Conservation (phyloP, 1,139 yeast genomes). For the Pichia sp. region DNA sequence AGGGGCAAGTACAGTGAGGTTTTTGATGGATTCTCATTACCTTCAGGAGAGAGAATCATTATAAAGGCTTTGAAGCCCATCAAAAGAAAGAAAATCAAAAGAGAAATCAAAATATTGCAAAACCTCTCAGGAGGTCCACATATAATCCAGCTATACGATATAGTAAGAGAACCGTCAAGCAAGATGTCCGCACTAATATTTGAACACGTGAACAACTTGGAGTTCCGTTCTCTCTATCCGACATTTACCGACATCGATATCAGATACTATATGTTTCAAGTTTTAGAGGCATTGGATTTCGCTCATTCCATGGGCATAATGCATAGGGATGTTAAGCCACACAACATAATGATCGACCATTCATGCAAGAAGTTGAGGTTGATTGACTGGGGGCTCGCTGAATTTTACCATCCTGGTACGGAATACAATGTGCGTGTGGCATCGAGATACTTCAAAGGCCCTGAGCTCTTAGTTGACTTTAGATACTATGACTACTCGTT, state of each 20-base stretch:
- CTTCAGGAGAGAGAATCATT: slow-evolving; percentile 43
- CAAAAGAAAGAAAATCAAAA: slow-evolving; percentile 69
- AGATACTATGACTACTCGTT: slow-evolving; percentile 75
- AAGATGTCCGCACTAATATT: slow-evolving; percentile 74
- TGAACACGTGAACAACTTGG: slow-evolving; percentile 67
- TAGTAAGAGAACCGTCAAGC: slow-evolving; percentile 68
- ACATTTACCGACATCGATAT: slow-evolving; percentile 59
- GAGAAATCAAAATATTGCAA: slow-evolving; percentile 72
- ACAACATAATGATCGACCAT: slow-evolving; percentile 81
- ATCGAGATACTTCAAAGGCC: slow-evolving; percentile 76
- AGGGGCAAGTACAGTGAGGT: slow-evolving; percentile 81
- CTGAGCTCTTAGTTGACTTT: slow-evolving; percentile 67
- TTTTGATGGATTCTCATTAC: slow-evolving; percentile 50
- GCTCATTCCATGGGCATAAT: slow-evolving; percentile 81
- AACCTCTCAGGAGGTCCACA: slow-evolving; percentile 75
- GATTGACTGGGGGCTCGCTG: slow-evolving; percentile 85
- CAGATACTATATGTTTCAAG: slow-evolving; percentile 65
- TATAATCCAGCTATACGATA: slow-evolving; percentile 62
- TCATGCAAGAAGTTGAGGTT: slow-evolving; percentile 54
- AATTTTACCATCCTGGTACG: slow-evolving; percentile 72
- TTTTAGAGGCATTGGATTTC: slow-evolving; percentile 67
- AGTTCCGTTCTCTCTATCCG: slow-evolving; percentile 68
- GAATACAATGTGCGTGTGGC: slow-evolving; percentile 81
- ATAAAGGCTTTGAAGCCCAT: slow-evolving; percentile 78
- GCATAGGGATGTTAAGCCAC: slow-evolving; percentile 83